Conservation (phyloP, 352 stramenopile genomes). For the Nothophytophthora sp. region DNA sequence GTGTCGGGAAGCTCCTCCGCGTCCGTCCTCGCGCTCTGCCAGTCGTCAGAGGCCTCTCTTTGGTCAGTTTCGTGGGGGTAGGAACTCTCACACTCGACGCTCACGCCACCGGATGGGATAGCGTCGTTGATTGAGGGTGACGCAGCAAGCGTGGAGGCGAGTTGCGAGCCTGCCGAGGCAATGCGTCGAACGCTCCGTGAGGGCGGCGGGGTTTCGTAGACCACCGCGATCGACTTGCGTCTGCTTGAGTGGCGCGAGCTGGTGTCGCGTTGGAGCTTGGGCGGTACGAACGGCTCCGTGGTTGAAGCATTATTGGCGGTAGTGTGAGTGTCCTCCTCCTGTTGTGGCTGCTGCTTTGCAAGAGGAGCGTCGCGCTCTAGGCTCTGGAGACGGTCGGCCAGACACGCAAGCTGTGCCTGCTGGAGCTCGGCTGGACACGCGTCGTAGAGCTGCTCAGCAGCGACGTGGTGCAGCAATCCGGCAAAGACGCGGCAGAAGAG, state of each 20-base stretch:
- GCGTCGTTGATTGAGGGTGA: slow-evolving; percentile 1
- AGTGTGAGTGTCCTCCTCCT: not conserved
- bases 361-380: slow-evolving; percentile 24
- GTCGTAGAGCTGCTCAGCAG: slow-evolving; percentile 50
- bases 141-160: not conserved
- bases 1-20: too few species aligned
- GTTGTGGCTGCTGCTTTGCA: slow-evolving; percentile 16
- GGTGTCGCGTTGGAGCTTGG: not conserved
- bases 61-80: not conserved
- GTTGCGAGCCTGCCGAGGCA: slow-evolving; percentile 18
- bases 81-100: too few species aligned
- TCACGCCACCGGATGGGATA: not conserved
- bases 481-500: slow-evolving; percentile 61
- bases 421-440: slow-evolving; percentile 50
- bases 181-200: slow-evolving; percentile 7
- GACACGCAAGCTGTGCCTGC: slow-evolving; percentile 43
- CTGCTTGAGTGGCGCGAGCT: slow-evolving; percentile 13
- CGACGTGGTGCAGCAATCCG: slow-evolving; percentile 54
- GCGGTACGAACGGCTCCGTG: not conserved
- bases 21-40: not conserved
- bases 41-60: not conserved
- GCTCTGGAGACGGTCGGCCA: slow-evolving; percentile 37
- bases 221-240: slow-evolving; percentile 10
- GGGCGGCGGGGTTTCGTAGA: not conserved
- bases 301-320: not conserved